Conservation (phyloP, 306 rosid species). For the Cicer arietinum region DNA sequence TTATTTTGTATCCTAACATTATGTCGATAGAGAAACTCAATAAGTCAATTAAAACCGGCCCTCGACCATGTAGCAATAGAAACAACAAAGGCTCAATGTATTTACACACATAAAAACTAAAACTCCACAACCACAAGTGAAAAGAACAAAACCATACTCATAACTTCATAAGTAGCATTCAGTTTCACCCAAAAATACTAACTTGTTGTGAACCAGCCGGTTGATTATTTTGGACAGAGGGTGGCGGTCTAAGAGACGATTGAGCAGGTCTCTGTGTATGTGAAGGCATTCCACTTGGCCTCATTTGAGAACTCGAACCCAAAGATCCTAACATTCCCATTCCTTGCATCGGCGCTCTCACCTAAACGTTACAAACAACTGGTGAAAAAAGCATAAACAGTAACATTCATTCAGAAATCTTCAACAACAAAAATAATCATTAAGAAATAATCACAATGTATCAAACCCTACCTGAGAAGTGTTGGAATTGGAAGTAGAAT, state of each 20-base stretch:
- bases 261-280: constrained; percentile 81
- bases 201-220: constrained; percentile 83
- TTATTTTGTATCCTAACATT: no score
- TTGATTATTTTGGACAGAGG: constrained; percentile 58
- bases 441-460: background rate
- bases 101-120: constrained; percentile 1
- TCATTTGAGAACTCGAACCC: constrained; percentile 76
- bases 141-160: constrained; percentile 34
- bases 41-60: background rate
- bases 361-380: constrained; percentile 53
- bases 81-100: background rate
- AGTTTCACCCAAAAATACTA: constrained; percentile 48
- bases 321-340: constrained; percentile 83
- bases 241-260: constrained; percentile 72
- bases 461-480: constrained; percentile 62
- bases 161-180: constrained; percentile 31
- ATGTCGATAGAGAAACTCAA: background rate
- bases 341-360: constrained; percentile 73
- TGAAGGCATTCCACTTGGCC: constrained; percentile 63
- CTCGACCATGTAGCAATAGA: background rate
- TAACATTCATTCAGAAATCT: constrained; percentile 24
- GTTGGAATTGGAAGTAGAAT: constrained; percentile 58
- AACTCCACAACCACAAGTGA: background rate
- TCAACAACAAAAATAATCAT: background rate
- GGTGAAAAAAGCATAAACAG: constrained; percentile 31